Evolutionary conservation across 345 rosid genomes (phyloP).

Genomic region (Gossypium herbaceum): DNA sequence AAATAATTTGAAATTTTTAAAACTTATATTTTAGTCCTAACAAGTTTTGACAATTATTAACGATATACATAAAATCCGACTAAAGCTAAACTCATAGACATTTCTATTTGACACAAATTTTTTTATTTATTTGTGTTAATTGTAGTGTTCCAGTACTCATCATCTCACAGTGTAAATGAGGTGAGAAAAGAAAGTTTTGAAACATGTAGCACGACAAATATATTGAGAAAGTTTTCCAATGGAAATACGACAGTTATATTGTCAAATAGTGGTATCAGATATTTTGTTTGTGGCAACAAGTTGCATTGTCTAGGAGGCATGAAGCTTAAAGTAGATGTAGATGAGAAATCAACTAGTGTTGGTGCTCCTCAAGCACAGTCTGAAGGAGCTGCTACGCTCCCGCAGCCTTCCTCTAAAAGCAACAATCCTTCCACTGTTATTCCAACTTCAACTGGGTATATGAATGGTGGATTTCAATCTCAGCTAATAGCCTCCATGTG

Average conservation of each 20-base stretch:
- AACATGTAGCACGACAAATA: conserved; percentile 52
- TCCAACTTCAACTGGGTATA: conserved; percentile 38
- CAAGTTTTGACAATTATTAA: too few relatives aligned
- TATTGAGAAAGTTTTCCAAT: conserved; percentile 42
- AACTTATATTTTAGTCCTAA: too few relatives aligned
- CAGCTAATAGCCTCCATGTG: conserved; percentile 1
- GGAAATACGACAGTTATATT: conserved; percentile 78
- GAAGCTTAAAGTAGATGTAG: conserved; percentile 59
- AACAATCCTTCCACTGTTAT: conserved; percentile 36
- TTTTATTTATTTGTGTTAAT: neutral
- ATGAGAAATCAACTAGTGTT: conserved; percentile 38
- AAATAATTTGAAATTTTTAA: too few relatives aligned
- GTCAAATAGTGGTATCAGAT: conserved; percentile 47
- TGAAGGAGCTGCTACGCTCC: neutral
- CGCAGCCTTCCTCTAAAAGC: conserved; percentile 44
- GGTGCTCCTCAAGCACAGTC: conserved; percentile 36
- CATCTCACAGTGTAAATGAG: conserved; percentile 55
- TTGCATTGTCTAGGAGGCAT: conserved; percentile 81
- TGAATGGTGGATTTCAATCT: conserved; percentile 10
- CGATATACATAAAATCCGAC: too few relatives aligned
- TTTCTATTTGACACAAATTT: too few relatives aligned
- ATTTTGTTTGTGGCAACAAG: conserved; percentile 58
- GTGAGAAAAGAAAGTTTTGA: conserved; percentile 44
- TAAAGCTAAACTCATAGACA: too few relatives aligned
- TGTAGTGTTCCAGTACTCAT: conserved; percentile 67